phyloP scores from a whole-genome alignment of 148 eudicot species.

The Rhododendron griersonianum region DNA sequence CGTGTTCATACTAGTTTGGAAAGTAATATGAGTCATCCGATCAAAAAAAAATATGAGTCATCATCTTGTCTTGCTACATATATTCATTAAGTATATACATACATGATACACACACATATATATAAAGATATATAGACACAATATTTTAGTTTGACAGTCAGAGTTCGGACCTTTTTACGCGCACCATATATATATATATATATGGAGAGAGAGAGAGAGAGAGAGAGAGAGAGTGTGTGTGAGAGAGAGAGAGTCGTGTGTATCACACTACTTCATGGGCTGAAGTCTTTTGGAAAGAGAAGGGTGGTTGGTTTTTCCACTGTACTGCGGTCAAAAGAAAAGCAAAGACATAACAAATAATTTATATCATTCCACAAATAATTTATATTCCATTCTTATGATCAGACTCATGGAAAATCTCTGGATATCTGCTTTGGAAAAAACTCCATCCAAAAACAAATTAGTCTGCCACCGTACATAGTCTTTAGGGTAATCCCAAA shows the following conservation, averaged over 20 bases:
- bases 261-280: background rate
- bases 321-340: background rate
- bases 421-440: conserved; percentile 1
- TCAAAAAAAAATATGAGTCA: background rate
- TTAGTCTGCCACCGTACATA: background rate
- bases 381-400: background rate
- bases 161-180: too few species aligned
- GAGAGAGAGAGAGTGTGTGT: background rate
- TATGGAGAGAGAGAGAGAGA: background rate
- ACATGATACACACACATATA: too few species aligned
- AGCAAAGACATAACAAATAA: background rate
- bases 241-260: background rate
- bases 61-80: too few species aligned
- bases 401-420: background rate
- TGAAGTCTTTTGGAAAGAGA: background rate
- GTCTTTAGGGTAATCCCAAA: background rate
- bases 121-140: too few species aligned
- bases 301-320: background rate
- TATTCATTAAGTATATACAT: too few species aligned
- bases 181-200: too few species aligned
- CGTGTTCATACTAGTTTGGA: background rate
- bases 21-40: background rate
- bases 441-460: background rate
- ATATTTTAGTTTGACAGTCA: too few species aligned
- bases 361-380: too few species aligned